These are phyloP conservation scores for Psilocybe cubensis DNA, from an alignment of 768 basidiomycete genomes.

Conservation along the genomic window DNA sequence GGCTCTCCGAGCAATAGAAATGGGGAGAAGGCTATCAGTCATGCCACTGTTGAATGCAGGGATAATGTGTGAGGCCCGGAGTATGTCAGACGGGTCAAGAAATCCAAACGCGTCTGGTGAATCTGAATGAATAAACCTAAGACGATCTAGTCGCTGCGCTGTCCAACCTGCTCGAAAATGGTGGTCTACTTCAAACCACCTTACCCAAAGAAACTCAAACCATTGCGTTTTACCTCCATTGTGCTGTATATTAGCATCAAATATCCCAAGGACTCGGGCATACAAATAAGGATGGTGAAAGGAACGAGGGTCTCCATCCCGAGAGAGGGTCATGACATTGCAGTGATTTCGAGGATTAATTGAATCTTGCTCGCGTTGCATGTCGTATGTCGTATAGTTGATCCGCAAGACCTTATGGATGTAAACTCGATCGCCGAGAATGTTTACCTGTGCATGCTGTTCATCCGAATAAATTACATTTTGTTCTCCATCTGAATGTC, in stretches of 20 bases:
- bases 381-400: conserved; percentile 49
- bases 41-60: conserved; percentile 35
- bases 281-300: conserved; percentile 42
- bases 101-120: conserved; percentile 45
- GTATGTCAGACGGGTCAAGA: conserved; percentile 43
- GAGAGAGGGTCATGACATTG: conserved; percentile 38
- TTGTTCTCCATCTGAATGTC: conserved; percentile 27
- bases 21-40: neutral
- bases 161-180: conserved; percentile 12
- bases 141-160: conserved; percentile 11
- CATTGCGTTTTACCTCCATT: neutral
- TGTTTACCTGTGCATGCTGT: conserved; percentile 20
- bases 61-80: conserved; percentile 44
- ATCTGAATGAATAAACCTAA: conserved; percentile 34
- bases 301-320: conserved; percentile 12
- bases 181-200: conserved; percentile 17
- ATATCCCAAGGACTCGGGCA: conserved; percentile 33
- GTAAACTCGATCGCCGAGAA: conserved; percentile 30
- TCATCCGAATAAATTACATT: conserved; percentile 19
- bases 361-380: conserved; percentile 41
- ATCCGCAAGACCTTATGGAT: conserved; percentile 34
- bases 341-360: conserved; percentile 40
- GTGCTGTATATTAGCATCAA: conserved; percentile 31
- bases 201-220: conserved; percentile 34
- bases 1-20: neutral